A percentile compares a stretch with the other conserved stretches of the same genome.
These are phyloP conservation scores for Mycena galopus DNA, from an alignment of 768 basidiomycete species.

Conservation along the genomic window DNA sequence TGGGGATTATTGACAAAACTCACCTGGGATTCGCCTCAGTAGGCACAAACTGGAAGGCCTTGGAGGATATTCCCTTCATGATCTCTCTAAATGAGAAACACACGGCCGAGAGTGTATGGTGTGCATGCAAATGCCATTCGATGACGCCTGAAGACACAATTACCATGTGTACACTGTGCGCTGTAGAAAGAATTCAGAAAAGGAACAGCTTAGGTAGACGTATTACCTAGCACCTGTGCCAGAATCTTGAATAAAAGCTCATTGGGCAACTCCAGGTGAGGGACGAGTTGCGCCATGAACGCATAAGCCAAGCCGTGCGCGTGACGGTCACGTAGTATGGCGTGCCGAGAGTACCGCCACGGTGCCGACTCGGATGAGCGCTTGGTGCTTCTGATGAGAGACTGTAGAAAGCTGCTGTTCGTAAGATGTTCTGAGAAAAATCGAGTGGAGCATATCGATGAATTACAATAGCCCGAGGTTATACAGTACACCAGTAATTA, in stretches of 20 bases:
- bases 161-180: constrained; percentile 50
- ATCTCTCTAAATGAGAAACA: constrained; percentile 51
- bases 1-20: not conserved
- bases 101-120: constrained; percentile 49
- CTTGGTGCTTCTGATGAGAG: too few species aligned
- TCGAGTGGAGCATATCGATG: too few species aligned
- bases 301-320: not conserved
- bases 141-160: constrained; percentile 47
- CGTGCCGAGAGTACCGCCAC: too few species aligned
- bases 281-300: constrained; percentile 14
- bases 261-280: constrained; percentile 45
- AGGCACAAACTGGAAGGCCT: constrained; percentile 46
- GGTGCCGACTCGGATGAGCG: too few species aligned
- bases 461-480: too few species aligned
- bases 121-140: constrained; percentile 50
- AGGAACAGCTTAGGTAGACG: not conserved
- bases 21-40: constrained; percentile 16
- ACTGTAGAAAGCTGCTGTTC: too few species aligned
- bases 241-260: constrained; percentile 55
- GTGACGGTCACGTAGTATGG: not conserved
- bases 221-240: constrained; percentile 39
- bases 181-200: not conserved
- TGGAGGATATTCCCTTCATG: constrained; percentile 47
- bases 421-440: too few species aligned
- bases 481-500: too few species aligned